Evolutionary conservation across 1,284 basidiomycete species (phyloP).

Genomic region (Erythrobasidium hasegawianum): DNA sequence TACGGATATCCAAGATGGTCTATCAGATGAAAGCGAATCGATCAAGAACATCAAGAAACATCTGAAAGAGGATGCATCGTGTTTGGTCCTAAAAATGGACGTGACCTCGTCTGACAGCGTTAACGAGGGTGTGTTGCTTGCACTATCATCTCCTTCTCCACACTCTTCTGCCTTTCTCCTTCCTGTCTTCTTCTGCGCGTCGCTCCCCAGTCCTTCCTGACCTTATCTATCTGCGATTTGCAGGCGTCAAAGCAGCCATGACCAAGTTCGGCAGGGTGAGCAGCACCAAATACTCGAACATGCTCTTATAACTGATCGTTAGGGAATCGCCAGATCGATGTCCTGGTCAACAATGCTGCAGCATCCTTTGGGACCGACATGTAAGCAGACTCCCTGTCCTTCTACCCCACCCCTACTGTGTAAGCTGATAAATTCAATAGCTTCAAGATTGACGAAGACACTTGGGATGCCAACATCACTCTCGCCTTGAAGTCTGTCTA

Average conservation of each 20-base stretch:
- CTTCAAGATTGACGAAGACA: constrained; percentile 9
- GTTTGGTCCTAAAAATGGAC: constrained; percentile 9
- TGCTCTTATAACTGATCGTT: no score
- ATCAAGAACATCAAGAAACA: constrained; percentile 2
- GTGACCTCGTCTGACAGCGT: constrained; percentile 24
- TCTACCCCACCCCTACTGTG: no score
- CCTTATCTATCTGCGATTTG: no score
- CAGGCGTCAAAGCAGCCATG: constrained; percentile 6
- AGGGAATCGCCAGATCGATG: constrained; percentile 29
- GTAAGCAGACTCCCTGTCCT: no score
- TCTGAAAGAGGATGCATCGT: constrained; percentile 5
- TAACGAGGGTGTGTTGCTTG: constrained; percentile 5
- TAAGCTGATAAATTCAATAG: no score
- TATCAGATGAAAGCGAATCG: neutral
- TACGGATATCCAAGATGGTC: constrained; percentile 23
- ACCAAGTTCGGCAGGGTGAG: constrained; percentile 13
- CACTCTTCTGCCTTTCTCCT: no score
- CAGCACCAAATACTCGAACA: neutral
- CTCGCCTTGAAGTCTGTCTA: constrained; percentile 28
- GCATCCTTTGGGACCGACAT: constrained; percentile 20
- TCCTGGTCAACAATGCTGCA: constrained; percentile 32
- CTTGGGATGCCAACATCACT: constrained; percentile 27
- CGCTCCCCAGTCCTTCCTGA: no score
- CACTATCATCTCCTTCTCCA: neutral
- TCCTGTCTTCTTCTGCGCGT: no score